Base-by-base conservation (phyloP, 306 rosid species). In the Castanea mollissima region DNA sequence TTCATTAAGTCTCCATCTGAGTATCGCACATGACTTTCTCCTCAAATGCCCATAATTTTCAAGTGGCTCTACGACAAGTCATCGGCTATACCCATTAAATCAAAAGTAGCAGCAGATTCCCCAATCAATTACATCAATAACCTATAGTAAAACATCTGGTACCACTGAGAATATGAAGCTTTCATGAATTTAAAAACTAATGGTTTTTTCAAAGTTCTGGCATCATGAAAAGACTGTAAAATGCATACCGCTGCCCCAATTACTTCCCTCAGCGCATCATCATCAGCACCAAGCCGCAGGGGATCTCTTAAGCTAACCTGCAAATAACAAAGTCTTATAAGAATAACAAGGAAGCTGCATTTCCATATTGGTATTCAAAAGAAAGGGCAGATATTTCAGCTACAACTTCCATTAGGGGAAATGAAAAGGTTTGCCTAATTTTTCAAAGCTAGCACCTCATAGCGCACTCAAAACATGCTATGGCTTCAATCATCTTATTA, bases 221-320 rank as follows among this genome's bases (percentile, higher is more conserved):
- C 16, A 69, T 18, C 59, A 55, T 29, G 18, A 82, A 52, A 55
- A 59, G 73, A 73, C 19, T 59, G 2, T 62, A 54, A 84, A 57
- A 46, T 69, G 44, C 90, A 71, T 91, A 94, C 98, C 87, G 97
- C 99, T 57, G 94, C 93, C 51, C 88, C 89, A 35, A 91, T 95
- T 76, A 95, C 86, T 86, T 90, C 90, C 76, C 81, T 80, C 14
- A 95, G 97, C 72, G 85, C 93, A 3, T 83, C 76, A 85, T 95
- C 96, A 51, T 91, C 89, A 44, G 90, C 97, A 64, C 97, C 97
- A 0, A 35, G 19, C 58, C 96, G 91, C 77, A 95, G 81, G 56
- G 99, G 99, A 83, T 92, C 98, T 82, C 97, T 92, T 87, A 95
- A 88, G 87, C 97, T 91, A 81, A 92, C 91, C 99, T 95, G 86